Conservation (phyloP, 129 eudicot genomes). For the Artemisia tridentata region DNA sequence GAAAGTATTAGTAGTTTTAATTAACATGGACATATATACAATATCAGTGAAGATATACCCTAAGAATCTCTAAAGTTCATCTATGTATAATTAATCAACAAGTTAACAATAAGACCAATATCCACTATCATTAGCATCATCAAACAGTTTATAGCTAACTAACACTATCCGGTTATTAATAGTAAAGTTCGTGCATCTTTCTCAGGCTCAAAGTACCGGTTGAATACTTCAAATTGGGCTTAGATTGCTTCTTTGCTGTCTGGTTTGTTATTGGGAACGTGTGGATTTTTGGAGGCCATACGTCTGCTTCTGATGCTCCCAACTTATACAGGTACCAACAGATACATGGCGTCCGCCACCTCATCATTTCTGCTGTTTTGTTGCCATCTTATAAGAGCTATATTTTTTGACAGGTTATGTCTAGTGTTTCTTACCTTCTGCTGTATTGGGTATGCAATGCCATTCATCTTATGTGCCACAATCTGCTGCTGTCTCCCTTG, state of each 20-base stretch:
- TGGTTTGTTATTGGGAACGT: slow-evolving; percentile 99
- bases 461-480: slow-evolving; percentile 91
- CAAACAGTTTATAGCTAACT: neutral
- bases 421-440: slow-evolving; percentile 88
- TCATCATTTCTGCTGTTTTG: neutral
- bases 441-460: slow-evolving; percentile 98
- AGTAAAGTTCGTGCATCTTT: slow-evolving; percentile 9
- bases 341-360: neutral
- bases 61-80: neutral
- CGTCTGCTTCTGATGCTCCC: slow-evolving; percentile 80
- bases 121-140: neutral
- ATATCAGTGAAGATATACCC: neutral
- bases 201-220: slow-evolving; percentile 68
- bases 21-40: neutral
- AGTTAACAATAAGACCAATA: neutral
- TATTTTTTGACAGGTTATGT: slow-evolving; percentile 64
- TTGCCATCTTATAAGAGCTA: neutral
- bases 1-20: neutral
- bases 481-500: slow-evolving; percentile 98
- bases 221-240: slow-evolving; percentile 89
- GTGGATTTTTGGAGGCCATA: slow-evolving; percentile 94
- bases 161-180: neutral
- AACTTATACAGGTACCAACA: slow-evolving; percentile 71
- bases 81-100: neutral
- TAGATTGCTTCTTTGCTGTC: slow-evolving; percentile 96